Evolutionary conservation across 331 rosid species (phyloP).

Genomic region (Arachis monticola): DNA sequence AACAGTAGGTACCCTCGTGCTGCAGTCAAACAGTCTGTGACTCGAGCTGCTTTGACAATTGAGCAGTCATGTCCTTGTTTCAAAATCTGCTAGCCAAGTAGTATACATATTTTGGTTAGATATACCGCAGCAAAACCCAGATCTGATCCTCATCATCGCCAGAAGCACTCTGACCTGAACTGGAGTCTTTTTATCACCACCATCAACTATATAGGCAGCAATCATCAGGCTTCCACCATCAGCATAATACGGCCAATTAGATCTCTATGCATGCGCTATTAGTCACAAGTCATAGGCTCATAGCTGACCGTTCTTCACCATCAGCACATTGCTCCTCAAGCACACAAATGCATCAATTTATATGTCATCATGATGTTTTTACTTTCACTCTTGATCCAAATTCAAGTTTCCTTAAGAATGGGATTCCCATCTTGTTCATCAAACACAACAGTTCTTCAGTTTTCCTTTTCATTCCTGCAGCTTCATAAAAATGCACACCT

Average conservation of each 20-base stretch:
- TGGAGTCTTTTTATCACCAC: not conserved
- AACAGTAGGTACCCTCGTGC: not conserved
- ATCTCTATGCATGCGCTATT: not conserved
- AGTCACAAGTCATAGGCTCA: not conserved
- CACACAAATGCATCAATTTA: not conserved
- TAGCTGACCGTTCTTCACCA: not conserved
- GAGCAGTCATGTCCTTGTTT: conserved; percentile 12
- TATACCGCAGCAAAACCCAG: not conserved
- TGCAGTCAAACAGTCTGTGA: not conserved
- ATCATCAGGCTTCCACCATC: conserved; percentile 3
- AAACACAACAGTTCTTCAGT: conserved; percentile 60
- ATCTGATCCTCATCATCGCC: not conserved
- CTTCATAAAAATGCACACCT: conserved; percentile 71
- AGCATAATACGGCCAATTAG: conserved; percentile 18
- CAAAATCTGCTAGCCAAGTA: not conserved
- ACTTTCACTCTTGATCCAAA: conserved; percentile 56
- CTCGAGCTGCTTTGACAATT: conserved; percentile 5
- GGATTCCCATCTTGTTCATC: conserved; percentile 55
- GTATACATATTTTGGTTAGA: not conserved
- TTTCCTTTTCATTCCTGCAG: conserved; percentile 58
- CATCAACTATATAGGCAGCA: not conserved
- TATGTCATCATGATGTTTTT: conserved; percentile 36
- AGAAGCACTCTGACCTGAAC: not conserved
- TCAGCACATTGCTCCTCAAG: not conserved
- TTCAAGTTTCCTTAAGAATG: conserved; percentile 66